Conservation (phyloP, 2,329 filamentous ascomycete genomes). For the Periconia sp. region DNA sequence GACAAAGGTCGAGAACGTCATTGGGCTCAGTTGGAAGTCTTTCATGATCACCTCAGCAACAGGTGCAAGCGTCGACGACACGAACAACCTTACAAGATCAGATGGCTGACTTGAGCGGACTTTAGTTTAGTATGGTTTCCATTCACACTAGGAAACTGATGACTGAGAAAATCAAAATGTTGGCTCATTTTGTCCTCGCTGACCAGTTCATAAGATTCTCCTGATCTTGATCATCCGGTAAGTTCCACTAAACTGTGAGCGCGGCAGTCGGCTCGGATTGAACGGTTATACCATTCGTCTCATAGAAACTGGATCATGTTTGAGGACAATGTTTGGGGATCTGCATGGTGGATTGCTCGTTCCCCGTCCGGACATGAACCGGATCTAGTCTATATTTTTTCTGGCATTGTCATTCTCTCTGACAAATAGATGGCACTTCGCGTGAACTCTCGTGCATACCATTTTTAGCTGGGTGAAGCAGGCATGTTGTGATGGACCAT, state of each 20-base stretch:
- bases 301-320: no score
- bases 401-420: no score
- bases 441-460: no score
- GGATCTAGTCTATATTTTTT: no score
- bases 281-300: background rate
- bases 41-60: conserved; percentile 22
- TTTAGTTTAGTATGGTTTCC: background rate
- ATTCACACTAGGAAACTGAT: conserved; percentile 34
- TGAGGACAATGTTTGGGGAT: no score
- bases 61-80: conserved; percentile 26
- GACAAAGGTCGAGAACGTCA: conserved; percentile 18
- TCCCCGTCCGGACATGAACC: no score
- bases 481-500: no score
- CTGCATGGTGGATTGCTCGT: no score
- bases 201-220: conserved; percentile 4
- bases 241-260: background rate
- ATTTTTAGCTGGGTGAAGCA: no score
- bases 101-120: background rate
- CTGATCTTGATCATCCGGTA: conserved; percentile 11
- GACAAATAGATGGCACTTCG: no score
- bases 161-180: conserved; percentile 22
- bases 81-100: conserved; percentile 16
- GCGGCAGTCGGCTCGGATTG: background rate
- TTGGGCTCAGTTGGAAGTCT: conserved; percentile 17
- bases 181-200: conserved; percentile 21